Base-by-base conservation (phyloP, 441 rosid species). In the Gossypium davidsonii region DNA sequence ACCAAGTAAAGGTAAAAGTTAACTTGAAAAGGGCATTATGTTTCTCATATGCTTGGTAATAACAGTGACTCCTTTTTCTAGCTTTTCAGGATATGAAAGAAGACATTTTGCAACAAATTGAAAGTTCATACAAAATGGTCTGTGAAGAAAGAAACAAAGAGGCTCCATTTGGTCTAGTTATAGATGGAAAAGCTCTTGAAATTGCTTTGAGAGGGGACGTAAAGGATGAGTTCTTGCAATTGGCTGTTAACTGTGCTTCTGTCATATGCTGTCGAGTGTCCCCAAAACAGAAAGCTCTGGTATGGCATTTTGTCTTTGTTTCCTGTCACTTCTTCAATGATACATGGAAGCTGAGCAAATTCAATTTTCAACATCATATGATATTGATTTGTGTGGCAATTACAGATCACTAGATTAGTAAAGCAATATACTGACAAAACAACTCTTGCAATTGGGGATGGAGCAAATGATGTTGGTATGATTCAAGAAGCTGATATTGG, bases 401-500 rank as follows among this genome's bases (percentile, higher is more conserved):
- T 46, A 52, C 83, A 90, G 95, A 80, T 90, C 15, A 88, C 95
- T 15, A 65, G 91, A 55, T 77, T 83, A 72, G 92, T 88, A 6
- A 90, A 88, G 79, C 78, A 85, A 77, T 78, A 79, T 34, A 87
- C 95, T 3, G 88, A 91, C 18, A 84, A 37, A 67, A 85, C 87
- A 34, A 88, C 86, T 51, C 76, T 90, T 55, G 92, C 95, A 23
- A 83, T 87, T n/a, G 92, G 95, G 8, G 95, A 90, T 34, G 92
- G 92, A 0, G 95, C 95, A 73, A 90, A 90, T 60, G 95, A 90
- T 69, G 92, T 90, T n/a, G 95, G 95, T 39, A 90, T 90, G 96
- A 88, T 88, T 84, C 96, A 90, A 81, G 93, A 88, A 88, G 96
- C 96, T 20, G 96, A 88, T 74, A 87, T 90, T 67, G 93, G 96